Evolutionary conservation across 768 basidiomycete species (phyloP).

Genomic region (Suillus occidentalis): DNA sequence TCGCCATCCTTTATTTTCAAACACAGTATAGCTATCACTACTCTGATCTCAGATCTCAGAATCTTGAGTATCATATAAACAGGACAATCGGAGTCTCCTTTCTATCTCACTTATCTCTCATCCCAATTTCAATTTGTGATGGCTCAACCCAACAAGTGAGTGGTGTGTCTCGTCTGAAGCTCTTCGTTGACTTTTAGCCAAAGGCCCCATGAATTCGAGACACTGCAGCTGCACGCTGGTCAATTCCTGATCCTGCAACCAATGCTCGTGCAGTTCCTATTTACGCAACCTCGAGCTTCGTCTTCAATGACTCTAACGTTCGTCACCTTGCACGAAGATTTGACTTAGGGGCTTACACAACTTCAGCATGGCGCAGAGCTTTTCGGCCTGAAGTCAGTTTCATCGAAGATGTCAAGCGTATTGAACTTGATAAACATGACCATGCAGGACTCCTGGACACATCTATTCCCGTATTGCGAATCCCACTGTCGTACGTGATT

Average conservation of each 20-base stretch:
- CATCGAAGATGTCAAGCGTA: background rate
- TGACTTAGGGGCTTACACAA: slow-evolving; percentile 7
- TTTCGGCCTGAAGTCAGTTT: slow-evolving; percentile 42
- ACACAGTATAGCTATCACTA: background rate
- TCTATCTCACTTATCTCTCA: background rate
- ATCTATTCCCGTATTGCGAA: slow-evolving; percentile 58
- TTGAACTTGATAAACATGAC: background rate
- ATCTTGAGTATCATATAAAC: background rate
- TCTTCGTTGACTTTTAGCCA: background rate
- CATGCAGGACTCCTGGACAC: slow-evolving; percentile 41
- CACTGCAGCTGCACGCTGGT: slow-evolving; percentile 63
- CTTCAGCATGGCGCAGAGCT: slow-evolving; percentile 54
- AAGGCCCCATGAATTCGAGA: slow-evolving; percentile 56
- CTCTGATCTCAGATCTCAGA: background rate
- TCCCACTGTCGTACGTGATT: slow-evolving; percentile 50
- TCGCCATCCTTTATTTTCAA: background rate
- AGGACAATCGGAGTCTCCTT: background rate
- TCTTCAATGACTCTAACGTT: slow-evolving; percentile 56
- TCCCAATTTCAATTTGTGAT: slow-evolving; percentile 10
- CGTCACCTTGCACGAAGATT: background rate
- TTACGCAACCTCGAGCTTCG: slow-evolving; percentile 55
- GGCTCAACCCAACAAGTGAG: slow-evolving; percentile 26
- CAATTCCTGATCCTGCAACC: slow-evolving; percentile 51
- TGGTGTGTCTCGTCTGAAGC: background rate
- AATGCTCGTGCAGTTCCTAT: slow-evolving; percentile 66